phyloP scores from a whole-genome alignment of 306 rosid genomes.

The Sesbania bispinosa region DNA sequence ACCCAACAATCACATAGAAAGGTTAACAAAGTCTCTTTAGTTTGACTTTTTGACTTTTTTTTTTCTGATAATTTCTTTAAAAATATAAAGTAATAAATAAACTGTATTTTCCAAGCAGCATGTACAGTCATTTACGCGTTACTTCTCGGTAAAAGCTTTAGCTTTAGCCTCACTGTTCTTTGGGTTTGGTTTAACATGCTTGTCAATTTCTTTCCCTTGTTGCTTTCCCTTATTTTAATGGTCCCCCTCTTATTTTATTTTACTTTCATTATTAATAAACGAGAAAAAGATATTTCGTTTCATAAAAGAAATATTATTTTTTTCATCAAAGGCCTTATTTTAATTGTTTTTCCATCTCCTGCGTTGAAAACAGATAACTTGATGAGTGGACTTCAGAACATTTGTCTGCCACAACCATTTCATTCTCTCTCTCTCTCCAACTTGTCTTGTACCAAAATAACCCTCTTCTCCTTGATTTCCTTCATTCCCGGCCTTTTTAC shows the following conservation, averaged over 20 bases:
- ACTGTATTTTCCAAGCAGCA: not conserved
- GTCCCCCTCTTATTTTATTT: not conserved
- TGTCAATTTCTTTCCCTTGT: not conserved
- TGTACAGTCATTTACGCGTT: constrained; percentile 1
- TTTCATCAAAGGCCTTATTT: too few species aligned
- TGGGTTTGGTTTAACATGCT: not conserved
- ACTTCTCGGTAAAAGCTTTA: not conserved
- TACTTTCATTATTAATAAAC: not conserved
- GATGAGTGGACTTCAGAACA: constrained; percentile 35
- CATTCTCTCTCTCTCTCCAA: constrained; percentile 6
- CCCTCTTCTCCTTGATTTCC: not conserved
- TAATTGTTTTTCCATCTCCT: constrained; percentile 3
- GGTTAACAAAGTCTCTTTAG: too few species aligned
- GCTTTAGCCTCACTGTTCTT: too few species aligned
- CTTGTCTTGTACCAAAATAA: constrained; percentile 20
- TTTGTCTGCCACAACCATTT: constrained; percentile 42
- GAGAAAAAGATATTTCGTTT: not conserved
- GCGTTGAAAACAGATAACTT: constrained; percentile 23
- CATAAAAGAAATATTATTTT: not conserved
- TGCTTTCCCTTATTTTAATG: not conserved
- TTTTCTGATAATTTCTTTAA: not conserved
- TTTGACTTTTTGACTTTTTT: not conserved
- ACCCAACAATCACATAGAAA: too few species aligned
- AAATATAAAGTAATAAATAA: not conserved
- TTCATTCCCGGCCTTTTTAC: not conserved